Base-by-base conservation (phyloP, 2,329 filamentous ascomycete species). In the Dryadomyces quercivorus region DNA sequence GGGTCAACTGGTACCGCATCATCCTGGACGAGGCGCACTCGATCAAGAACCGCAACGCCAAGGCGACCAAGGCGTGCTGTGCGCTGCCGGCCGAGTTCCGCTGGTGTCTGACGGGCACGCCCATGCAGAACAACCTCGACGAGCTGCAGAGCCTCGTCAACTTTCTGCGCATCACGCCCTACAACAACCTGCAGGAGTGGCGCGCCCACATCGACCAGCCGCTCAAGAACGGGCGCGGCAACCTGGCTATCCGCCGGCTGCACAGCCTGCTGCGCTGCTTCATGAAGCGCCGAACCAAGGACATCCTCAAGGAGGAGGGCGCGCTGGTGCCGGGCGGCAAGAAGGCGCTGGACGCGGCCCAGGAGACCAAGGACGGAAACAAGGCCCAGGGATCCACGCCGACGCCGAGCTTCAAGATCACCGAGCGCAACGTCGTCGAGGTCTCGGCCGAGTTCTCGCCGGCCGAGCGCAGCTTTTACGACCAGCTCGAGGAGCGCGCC, bases 251-350 rank as follows among this genome's bases (percentile, higher is more conserved):
- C 66, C 80, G 84, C 51, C 81, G 93, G 47, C 74, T 98, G 36
- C 90, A 95, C 61, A 82, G 86, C 55, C 82, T 95, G 58, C 73
- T 98, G 4, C 85, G 87, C 54, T 92, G 90, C 54, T 95, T 95
- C 71, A 98, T 98, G 93, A 95, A 97, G 73, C 84, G 93, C n/a
- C 83, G 93, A 45, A 97, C 91, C 9, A 98, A 98, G 69, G 90
- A 95, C 21, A 88, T 98, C n/a, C 72, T 98, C 57, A 95, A 93
- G 69, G 78, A 89, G 61, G 88, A 88, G 12, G 88, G 88, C 12
- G 88, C 88, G 1, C 72, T 94, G 18, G 86, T 87, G 57, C 84
- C 86, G 26, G 87, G 87, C 42, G 83, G 85, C 52, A 87, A 88
- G 65, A 70, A 73, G 59, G 65, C 66, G 15, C 61, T 69, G 13